Evolutionary conservation across 1,284 basidiomycete genomes (phyloP).

Genomic region (Puccinia polysora): DNA sequence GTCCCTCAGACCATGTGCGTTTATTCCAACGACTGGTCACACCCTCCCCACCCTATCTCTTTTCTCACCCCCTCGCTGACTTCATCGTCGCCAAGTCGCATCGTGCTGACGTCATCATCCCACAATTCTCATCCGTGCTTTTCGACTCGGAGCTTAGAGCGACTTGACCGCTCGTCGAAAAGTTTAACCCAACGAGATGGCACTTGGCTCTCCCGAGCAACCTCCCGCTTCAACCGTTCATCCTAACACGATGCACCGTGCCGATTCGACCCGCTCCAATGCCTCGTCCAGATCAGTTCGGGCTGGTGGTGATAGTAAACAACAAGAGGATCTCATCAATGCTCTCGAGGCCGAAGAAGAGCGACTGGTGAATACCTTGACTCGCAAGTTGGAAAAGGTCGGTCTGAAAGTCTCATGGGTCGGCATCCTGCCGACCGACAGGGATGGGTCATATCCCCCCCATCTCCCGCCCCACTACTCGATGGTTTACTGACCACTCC

Average conservation of each 20-base stretch:
- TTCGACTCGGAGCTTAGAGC: no score
- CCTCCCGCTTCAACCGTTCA: slow-evolving; percentile 7
- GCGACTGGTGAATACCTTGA: slow-evolving; percentile 71
- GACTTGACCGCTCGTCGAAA: no score
- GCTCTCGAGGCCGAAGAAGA: slow-evolving; percentile 81
- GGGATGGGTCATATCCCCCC: slow-evolving; percentile 59
- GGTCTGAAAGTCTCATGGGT: slow-evolving; percentile 50
- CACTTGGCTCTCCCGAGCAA: slow-evolving; percentile 9
- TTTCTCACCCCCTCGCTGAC: not conserved
- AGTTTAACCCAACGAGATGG: no score
- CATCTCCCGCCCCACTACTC: not conserved
- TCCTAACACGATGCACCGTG: slow-evolving; percentile 17
- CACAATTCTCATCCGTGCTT: no score
- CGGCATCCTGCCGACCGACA: slow-evolving; percentile 71
- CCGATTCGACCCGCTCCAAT: slow-evolving; percentile 35
- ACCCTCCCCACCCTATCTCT: no score
- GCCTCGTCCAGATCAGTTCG: slow-evolving; percentile 25
- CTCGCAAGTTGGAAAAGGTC: slow-evolving; percentile 71
- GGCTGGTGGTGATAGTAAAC: slow-evolving; percentile 49
- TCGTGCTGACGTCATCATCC: no score
- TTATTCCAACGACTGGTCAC: no score
- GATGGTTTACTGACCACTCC: no score
- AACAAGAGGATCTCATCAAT: slow-evolving; percentile 70
- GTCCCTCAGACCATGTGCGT: no score
- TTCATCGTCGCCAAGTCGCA: no score